Conservation (phyloP, 108 stramenopile species). For the Cyclotella baltica region DNA sequence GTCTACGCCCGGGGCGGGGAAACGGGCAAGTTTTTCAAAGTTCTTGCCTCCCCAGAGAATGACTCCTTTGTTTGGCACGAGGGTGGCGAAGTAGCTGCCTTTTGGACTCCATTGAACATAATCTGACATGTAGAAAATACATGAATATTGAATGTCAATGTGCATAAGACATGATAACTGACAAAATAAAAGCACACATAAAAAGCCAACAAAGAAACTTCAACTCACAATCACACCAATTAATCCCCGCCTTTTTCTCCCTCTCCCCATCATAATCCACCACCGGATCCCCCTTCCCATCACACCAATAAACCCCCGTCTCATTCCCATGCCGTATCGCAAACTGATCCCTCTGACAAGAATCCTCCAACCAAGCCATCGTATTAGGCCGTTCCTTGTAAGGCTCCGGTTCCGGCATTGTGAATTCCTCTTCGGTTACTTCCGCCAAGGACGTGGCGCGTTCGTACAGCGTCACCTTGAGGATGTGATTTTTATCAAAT, state of each 20-base stretch:
- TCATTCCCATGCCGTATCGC: slow-evolving; percentile 92
- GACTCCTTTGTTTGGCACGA: slow-evolving; percentile 92
- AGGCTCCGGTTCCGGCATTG: slow-evolving; percentile 76
- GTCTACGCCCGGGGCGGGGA: slow-evolving; percentile 90
- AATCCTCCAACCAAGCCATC: slow-evolving; percentile 93
- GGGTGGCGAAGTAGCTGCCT: slow-evolving; percentile 92
- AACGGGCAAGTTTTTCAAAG: slow-evolving; percentile 91
- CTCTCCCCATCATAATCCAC: slow-evolving; percentile 94
- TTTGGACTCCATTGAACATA: slow-evolving; percentile 95
- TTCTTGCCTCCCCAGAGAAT: slow-evolving; percentile 93
- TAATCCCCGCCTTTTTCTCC: slow-evolving; percentile 94
- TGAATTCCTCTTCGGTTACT: slow-evolving; percentile 69
- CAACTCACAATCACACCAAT: slow-evolving; percentile 87
- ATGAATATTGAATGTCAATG: neutral
- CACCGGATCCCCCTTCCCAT: slow-evolving; percentile 81
- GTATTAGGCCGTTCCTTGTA: slow-evolving; percentile 91
- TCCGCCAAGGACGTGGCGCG: slow-evolving; percentile 65
- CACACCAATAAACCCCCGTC: slow-evolving; percentile 92
- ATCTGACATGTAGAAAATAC: slow-evolving; percentile 7
- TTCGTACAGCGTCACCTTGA: slow-evolving; percentile 79
- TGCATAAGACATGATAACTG: neutral
- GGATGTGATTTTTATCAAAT: slow-evolving; percentile 93
- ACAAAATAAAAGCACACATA: neutral
- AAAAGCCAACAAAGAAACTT: neutral
- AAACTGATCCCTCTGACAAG: slow-evolving; percentile 92